A percentile compares a stretch with the other conserved stretches of the same genome.
Evolutionary conservation across 371 early-diverging fungal genomes (phyloP).

Genomic region (Apophysomyces elegans): DNA sequence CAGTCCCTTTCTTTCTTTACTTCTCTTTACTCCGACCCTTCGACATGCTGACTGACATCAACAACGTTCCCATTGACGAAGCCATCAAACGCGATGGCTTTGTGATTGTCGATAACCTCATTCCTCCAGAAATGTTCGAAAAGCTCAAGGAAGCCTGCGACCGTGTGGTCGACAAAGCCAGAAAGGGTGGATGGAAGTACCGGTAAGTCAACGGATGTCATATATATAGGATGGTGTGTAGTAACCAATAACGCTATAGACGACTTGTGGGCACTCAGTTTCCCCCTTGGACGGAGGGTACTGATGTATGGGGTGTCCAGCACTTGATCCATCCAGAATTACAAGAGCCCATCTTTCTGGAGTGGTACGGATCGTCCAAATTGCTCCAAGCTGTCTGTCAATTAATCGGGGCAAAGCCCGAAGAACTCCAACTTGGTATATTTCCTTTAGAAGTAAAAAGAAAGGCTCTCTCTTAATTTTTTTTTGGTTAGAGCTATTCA

Average conservation of each 20-base stretch:
- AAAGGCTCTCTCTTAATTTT: not conserved
- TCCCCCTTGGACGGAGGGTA: slow-evolving; percentile 60
- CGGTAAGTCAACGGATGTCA: slow-evolving; percentile 24
- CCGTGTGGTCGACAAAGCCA: slow-evolving; percentile 48
- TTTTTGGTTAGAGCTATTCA: slow-evolving; percentile 51
- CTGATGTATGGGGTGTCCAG: slow-evolving; percentile 62
- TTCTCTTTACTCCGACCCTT: not conserved
- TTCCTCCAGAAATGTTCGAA: slow-evolving; percentile 40
- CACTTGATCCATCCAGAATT: slow-evolving; percentile 56
- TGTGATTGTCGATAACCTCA: slow-evolving; percentile 56
- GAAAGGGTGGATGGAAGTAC: slow-evolving; percentile 53
- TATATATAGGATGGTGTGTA: not conserved
- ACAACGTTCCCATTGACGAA: slow-evolving; percentile 44
- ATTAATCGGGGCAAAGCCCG: slow-evolving; percentile 36
- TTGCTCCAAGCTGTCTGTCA: slow-evolving; percentile 50
- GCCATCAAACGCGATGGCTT: slow-evolving; percentile 50
- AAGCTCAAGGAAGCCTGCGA: slow-evolving; percentile 53
- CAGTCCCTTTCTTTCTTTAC: slow-evolving; percentile 3
- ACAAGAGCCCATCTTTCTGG: slow-evolving; percentile 50
- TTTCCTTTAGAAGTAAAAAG: not conserved
- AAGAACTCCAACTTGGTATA: slow-evolving; percentile 54
- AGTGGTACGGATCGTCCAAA: slow-evolving; percentile 52
- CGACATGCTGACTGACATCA: slow-evolving; percentile 43
- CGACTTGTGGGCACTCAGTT: slow-evolving; percentile 61
- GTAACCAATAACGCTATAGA: slow-evolving; percentile 11